Base-by-base conservation (phyloP, 768 basidiomycete genomes). In the Ramaria rubella region DNA sequence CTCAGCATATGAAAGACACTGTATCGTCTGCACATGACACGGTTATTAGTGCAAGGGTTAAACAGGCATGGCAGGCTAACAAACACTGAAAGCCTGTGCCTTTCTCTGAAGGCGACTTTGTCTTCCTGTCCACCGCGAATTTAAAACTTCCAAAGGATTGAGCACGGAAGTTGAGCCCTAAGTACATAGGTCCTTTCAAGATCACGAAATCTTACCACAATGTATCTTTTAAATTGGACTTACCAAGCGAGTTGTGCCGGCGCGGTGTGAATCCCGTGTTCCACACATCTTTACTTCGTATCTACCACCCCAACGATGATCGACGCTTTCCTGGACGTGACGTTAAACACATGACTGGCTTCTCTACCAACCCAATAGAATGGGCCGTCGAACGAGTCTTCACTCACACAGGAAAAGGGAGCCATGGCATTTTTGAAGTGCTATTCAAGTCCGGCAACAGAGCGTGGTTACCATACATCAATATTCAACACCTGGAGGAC, bases 161-260 rank as follows among this genome's bases (percentile, higher is more conserved):
- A 15, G 66, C 69, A 7, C 21, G 60, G 4, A 77, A 76, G 46
- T 60, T 77, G 0, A 23, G 66, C 0, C 76, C 72, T 0, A 70
- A 67, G 48, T 69, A 42, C 45, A 61, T 68, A 57, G 65, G 68
- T 3, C 68, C 68, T 4, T 65, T 55, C 45, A 27, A 50, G 33
- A 61, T 63, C 26, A 9, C 57, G 19, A 58, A 62, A 53, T 42
- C 55, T 31, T 19, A n/a, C 19, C 31, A 23, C 24, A 53, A 34
- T 2, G 51, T 30, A 17, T 54, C 21, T 7, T 58, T 44, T 33
- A 53, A 53, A 55, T 15, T 58, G 14, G 60, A 56, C 1, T 36
- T 64, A 31, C 62, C 63, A 2, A 12, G 15, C 1, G 62, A 61
- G 36, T 42, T 63, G 4, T 52, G 51, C 38, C 21, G 49, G 6